Evolutionary conservation across 2,329 filamentous ascomycete genomes (phyloP).

Genomic region (Penicillium digitatum): DNA sequence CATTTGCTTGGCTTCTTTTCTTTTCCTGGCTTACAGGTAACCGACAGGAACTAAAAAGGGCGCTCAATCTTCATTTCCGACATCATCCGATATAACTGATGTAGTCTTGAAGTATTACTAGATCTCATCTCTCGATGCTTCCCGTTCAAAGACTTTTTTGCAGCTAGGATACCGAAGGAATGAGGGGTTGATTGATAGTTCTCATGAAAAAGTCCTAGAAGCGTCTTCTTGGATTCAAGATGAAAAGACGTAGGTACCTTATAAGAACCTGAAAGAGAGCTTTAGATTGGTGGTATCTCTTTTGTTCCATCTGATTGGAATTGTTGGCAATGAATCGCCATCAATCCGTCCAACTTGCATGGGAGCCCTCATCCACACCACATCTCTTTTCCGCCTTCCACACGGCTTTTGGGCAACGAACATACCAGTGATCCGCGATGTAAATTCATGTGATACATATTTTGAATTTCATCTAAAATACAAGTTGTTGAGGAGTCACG

Average conservation of each 20-base stretch:
- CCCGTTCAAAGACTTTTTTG: neutral
- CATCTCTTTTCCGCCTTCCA: neutral
- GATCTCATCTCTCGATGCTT: neutral
- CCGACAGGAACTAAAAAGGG: neutral
- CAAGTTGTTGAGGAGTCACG: constrained; percentile 2
- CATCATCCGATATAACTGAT: neutral
- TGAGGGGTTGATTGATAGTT: neutral
- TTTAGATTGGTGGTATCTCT: neutral
- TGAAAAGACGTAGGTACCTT: neutral
- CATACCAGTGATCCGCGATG: neutral
- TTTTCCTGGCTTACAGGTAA: neutral
- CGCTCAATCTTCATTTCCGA: neutral
- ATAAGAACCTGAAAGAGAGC: neutral
- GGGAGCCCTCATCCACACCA: neutral
- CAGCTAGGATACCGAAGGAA: neutral
- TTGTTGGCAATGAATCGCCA: neutral
- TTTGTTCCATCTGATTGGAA: neutral
- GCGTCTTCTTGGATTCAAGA: neutral
- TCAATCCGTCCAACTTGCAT: neutral
- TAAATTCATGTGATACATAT: constrained; percentile 10
- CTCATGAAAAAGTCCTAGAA: too few species aligned
- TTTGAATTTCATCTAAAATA: constrained; percentile 12
- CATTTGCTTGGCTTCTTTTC: neutral
- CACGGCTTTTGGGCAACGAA: neutral
- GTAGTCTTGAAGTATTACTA: neutral